phyloP scores from a whole-genome alignment of 1,284 basidiomycete genomes.

The Macrocystidia cucumis region DNA sequence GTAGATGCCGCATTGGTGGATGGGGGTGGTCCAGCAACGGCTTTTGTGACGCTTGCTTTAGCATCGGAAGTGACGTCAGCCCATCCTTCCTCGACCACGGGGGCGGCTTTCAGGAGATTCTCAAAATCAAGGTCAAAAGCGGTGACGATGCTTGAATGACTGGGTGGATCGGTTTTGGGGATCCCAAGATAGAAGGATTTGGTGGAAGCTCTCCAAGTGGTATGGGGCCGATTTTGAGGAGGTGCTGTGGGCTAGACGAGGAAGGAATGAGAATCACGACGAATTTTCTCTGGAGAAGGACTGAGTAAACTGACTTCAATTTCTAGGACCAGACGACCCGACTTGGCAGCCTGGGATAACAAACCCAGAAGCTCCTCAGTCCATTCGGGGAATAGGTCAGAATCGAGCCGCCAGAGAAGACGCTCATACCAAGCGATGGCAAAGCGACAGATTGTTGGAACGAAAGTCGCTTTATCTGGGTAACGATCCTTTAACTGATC shows the following conservation, averaged over 20 bases:
- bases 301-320: conserved; percentile 20
- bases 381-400: conserved; percentile 23
- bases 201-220: conserved; percentile 18
- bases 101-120: conserved; percentile 15
- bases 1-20: not conserved
- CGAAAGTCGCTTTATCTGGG: conserved; percentile 22
- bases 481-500: conserved; percentile 19
- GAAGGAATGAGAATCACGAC: not conserved
- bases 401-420: conserved; percentile 22
- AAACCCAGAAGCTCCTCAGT: conserved; percentile 22
- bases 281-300: not conserved
- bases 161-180: conserved; percentile 19
- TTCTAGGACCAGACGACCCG: conserved; percentile 13
- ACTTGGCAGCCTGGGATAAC: conserved; percentile 13
- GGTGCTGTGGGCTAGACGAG: conserved; percentile 11
- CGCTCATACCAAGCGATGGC: conserved; percentile 25
- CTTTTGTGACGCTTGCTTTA: no score
- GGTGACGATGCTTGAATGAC: conserved; percentile 16
- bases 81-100: conserved; percentile 21
- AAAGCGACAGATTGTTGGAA: conserved; percentile 22
- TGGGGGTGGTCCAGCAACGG: no score
- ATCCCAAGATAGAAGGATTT: conserved; percentile 22
- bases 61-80: conserved; percentile 18
- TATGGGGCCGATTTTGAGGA: conserved; percentile 15
- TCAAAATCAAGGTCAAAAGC: conserved; percentile 26